Conservation (phyloP, 305 asterid genomes). For the Fraxinus sp. region DNA sequence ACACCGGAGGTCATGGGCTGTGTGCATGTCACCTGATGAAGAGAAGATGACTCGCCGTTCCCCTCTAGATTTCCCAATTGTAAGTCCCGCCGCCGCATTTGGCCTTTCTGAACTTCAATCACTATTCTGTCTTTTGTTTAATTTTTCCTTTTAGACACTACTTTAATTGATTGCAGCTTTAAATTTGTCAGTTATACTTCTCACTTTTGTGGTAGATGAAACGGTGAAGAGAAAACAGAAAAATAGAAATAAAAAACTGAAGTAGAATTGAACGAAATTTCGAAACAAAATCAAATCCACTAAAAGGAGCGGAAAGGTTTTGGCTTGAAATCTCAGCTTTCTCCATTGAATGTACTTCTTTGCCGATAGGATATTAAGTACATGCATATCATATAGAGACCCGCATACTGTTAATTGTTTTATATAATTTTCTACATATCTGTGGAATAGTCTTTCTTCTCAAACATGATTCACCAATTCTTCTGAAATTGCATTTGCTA, state of each 20-base stretch:
- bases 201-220: neutral
- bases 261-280: neutral
- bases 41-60: neutral
- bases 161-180: neutral
- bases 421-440: neutral
- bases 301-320: neutral
- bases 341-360: neutral
- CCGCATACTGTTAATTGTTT: neutral
- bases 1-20: neutral
- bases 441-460: neutral
- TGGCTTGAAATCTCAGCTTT: neutral
- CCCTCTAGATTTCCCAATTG: neutral
- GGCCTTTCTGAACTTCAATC: neutral
- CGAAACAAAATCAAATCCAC: neutral
- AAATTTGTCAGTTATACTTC: neutral
- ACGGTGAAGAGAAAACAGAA: neutral
- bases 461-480: neutral
- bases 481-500: neutral
- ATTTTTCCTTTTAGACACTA: neutral
- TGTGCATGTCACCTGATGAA: neutral
- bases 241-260: neutral
- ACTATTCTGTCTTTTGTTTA: neutral
- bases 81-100: neutral
- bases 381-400: neutral
- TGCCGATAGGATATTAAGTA: neutral